Evolutionary conservation across 768 basidiomycete species (phyloP).

Genomic region (Suillus clintonianus): DNA sequence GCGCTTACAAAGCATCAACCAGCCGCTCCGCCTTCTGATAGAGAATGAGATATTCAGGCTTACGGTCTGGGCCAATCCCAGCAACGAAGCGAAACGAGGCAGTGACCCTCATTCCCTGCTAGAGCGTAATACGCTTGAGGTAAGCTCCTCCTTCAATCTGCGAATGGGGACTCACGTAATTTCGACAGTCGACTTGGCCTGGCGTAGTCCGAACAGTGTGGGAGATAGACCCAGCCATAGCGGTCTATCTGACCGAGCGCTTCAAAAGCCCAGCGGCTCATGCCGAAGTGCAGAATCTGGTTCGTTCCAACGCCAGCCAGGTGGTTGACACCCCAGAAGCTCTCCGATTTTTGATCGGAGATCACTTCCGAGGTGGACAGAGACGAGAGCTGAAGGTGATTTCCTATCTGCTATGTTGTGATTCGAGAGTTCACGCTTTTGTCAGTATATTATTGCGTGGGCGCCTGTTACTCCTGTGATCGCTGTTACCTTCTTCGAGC

Average conservation of each 20-base stretch:
- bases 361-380: constrained; percentile 56
- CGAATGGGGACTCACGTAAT: not conserved
- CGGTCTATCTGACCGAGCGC: constrained; percentile 82
- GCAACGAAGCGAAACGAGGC: constrained; percentile 72
- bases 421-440: constrained; percentile 4
- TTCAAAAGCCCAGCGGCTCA: constrained; percentile 71
- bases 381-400: constrained; percentile 75
- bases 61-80: constrained; percentile 88
- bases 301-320: constrained; percentile 69
- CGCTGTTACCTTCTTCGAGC: constrained; percentile 84
- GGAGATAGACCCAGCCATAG: constrained; percentile 82
- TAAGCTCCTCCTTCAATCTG: constrained; percentile 30
- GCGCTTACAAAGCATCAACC: constrained; percentile 66
- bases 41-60: constrained; percentile 90
- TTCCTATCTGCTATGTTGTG: not conserved
- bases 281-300: constrained; percentile 72
- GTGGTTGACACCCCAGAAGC: constrained; percentile 82
- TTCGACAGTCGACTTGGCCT: constrained; percentile 61
- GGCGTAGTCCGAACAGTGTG: constrained; percentile 72
- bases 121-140: constrained; percentile 65
- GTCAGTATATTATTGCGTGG: constrained; percentile 86
- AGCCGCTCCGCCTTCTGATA: constrained; percentile 78
- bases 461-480: constrained; percentile 82
- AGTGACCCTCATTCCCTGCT: constrained; percentile 55
- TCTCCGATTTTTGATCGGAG: constrained; percentile 76